Base-by-base conservation (phyloP, 768 basidiomycete genomes). In the Lactarius deliciosus region DNA sequence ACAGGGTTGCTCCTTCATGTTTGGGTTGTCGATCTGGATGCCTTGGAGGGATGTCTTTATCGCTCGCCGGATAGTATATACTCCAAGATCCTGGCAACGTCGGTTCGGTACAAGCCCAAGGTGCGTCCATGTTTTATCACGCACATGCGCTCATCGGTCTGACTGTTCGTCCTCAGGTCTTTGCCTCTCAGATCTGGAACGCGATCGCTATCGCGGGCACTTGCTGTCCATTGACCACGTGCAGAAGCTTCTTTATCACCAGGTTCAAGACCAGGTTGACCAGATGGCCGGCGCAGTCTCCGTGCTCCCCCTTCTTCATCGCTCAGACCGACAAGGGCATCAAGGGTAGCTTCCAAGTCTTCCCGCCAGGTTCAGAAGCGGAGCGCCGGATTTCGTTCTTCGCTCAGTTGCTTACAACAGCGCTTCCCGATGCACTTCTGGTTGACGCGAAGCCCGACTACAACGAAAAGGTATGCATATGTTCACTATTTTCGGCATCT, bases 381-480 rank as follows among this genome's bases (percentile, higher is more conserved):
- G 95, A 98, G 75, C 90, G 97, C 59, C 86, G 97, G 60, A 98
- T 99, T 72, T 98, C 95, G 22, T 99, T 98, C 87, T 98, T 98
- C 76, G 94, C 97, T 32, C 96, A 98, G 77, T 96, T 94, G 5
- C 82, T 99, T 72, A 98, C 97, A 6, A 97, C 95, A n/a, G 83
- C 88, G 58, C n/a, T 98, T 60, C 97, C 97, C 25, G 90, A 93
- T 71, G 91, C 97, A 8, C 78, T 98, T 40, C 94, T 96, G 16
- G 94, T 99, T 54, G 96, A 98, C 76, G 93, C 95, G 20, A 98
- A 98, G 97, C 97, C 97, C 2, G 97, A 99, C 78, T 99, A 99
- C 77, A 97, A 90, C 67, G 97, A 99, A 78, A 99, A 99, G 86
- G 90, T 90, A 54, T 10, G 82, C 79, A 92, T n/a, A n/a, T n/a